These are phyloP conservation scores for Cutaneotrichosporon cyanovorans DNA, from an alignment of 1,284 basidiomycete species.

Conservation along the genomic window DNA sequence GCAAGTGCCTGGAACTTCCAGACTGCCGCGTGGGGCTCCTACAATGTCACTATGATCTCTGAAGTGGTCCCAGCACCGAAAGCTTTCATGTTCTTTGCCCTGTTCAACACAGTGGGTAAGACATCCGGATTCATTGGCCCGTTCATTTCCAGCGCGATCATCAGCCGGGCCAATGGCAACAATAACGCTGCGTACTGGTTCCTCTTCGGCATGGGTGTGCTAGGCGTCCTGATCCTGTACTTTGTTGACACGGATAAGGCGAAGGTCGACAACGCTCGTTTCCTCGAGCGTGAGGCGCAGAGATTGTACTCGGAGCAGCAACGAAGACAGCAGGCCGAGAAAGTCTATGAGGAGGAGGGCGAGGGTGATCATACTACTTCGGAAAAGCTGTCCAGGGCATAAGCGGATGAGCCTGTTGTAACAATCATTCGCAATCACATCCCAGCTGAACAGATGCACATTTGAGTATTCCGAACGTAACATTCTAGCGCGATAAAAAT, in stretches of 20 bases:
- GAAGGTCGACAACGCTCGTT: constrained; percentile 20
- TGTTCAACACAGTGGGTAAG: constrained; percentile 1
- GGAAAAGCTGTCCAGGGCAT: no score
- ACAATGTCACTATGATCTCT: constrained; percentile 17
- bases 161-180: constrained; percentile 15
- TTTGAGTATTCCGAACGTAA: no score
- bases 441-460: no score
- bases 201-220: constrained; percentile 10
- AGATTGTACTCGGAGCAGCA: no score
- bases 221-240: constrained; percentile 11
- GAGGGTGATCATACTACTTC: no score
- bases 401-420: no score
- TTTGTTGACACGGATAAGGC: constrained; percentile 15
- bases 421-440: no score
- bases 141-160: constrained; percentile 20
- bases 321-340: no score
- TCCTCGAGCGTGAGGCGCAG: constrained; percentile 15
- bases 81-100: constrained; percentile 16
- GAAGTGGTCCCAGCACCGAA: constrained; percentile 21
- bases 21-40: constrained; percentile 18
- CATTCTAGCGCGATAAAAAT: no score
- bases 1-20: constrained; percentile 6
- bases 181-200: constrained; percentile 18
- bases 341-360: no score
- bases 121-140: constrained; percentile 13